Percentiles rank a stretch among this genome's conserved stretches.
Conservation (phyloP, 2,329 filamentous ascomycete species). For the Talaromyces sp. region DNA sequence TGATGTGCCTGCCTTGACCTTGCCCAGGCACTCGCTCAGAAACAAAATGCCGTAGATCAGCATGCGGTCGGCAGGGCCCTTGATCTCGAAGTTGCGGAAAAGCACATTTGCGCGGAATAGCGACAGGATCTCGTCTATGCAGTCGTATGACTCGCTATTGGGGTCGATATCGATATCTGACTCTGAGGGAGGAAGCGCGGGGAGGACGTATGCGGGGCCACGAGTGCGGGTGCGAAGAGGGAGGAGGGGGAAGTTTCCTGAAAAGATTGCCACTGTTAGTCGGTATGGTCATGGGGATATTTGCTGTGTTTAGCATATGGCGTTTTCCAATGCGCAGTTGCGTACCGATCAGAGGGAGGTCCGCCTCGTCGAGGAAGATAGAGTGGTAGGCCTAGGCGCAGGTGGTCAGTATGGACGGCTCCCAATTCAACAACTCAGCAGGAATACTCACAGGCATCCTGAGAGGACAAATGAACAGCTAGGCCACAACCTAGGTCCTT, state of each 20-base stretch:
- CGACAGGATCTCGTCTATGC: constrained; percentile 85
- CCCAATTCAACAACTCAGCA: not conserved
- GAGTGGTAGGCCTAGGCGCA: constrained; percentile 82
- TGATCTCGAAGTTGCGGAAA: constrained; percentile 99
- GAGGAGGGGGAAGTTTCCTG: constrained; percentile 89
- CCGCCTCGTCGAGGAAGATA: constrained; percentile 81
- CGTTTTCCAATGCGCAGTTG: not conserved
- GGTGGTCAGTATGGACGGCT: not conserved
- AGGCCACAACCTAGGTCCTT: not conserved
- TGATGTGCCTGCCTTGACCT: constrained; percentile 71
- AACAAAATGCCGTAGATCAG: constrained; percentile 96
- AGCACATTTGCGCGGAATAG: constrained; percentile 98
- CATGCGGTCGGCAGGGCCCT: constrained; percentile 87
- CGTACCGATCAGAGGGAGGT: constrained; percentile 60
- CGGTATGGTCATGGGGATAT: not conserved
- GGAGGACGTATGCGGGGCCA: constrained; percentile 85
- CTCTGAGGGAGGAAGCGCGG: constrained; percentile 56
- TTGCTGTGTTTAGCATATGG: not conserved
- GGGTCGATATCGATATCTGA: constrained; percentile 59
- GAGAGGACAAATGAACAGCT: constrained; percentile 8
- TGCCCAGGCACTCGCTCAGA: constrained; percentile 81
- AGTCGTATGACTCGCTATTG: constrained; percentile 90
- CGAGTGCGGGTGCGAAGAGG: constrained; percentile 92
- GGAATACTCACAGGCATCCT: constrained; percentile 44
- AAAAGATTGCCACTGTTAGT: constrained; percentile 17